These are phyloP conservation scores for Gamsiella multidivaricata DNA, from an alignment of 192 early-diverging fungal genomes.

Conservation along the genomic window DNA sequence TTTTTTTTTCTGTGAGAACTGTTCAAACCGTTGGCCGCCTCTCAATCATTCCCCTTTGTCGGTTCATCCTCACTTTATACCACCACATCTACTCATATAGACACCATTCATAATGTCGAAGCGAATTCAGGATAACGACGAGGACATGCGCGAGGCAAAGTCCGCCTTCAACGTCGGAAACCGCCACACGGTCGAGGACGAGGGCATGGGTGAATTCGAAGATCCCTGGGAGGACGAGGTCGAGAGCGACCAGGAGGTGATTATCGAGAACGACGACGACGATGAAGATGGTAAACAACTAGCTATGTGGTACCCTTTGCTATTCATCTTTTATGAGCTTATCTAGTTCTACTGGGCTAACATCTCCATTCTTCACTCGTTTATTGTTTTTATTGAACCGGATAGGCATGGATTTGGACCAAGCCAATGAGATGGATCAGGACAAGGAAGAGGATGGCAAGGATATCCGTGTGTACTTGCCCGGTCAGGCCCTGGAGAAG, in stretches of 20 bases:
- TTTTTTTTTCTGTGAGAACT: conserved; percentile 7
- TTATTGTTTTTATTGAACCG: not conserved
- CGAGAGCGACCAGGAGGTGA: conserved; percentile 77
- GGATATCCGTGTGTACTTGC: conserved; percentile 85
- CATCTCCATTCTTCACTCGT: too few species aligned
- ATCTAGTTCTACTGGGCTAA: not conserved
- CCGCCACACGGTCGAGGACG: conserved; percentile 54
- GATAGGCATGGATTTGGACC: conserved; percentile 49
- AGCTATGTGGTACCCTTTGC: not conserved
- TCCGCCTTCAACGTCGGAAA: conserved; percentile 40
- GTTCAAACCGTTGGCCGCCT: too few species aligned
- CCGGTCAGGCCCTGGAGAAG: conserved; percentile 86
- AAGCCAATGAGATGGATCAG: conserved; percentile 51
- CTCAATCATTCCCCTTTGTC: not conserved
- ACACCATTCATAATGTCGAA: conserved; percentile 52
- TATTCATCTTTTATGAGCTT: not conserved
- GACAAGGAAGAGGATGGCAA: conserved; percentile 63
- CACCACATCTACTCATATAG: not conserved
- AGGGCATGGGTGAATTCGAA: conserved; percentile 91
- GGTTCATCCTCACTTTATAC: not conserved
- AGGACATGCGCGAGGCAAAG: conserved; percentile 57
- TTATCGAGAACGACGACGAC: conserved; percentile 64
- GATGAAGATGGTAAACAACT: conserved; percentile 20
- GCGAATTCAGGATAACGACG: conserved; percentile 44
- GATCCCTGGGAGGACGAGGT: conserved; percentile 93